phyloP scores from a whole-genome alignment of 2,329 filamentous ascomycete genomes.

The Neoscytalidium dimidiatum region DNA sequence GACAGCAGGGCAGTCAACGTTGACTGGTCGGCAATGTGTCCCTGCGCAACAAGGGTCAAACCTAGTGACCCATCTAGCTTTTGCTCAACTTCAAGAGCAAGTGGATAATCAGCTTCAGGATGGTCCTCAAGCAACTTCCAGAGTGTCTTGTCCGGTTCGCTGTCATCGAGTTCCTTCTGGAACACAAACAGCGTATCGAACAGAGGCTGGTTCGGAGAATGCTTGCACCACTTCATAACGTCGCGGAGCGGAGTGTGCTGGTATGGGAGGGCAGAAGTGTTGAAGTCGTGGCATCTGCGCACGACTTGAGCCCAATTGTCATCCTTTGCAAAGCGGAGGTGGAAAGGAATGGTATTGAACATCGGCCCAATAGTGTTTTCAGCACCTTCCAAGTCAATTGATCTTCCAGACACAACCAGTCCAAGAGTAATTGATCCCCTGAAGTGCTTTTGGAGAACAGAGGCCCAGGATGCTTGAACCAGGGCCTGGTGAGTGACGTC shows the following conservation, averaged over 20 bases:
- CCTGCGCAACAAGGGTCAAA: slow-evolving; percentile 63
- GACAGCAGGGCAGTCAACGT: slow-evolving; percentile 43
- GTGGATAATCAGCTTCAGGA: slow-evolving; percentile 65
- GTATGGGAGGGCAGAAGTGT: slow-evolving; percentile 66
- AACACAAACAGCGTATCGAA: slow-evolving; percentile 87
- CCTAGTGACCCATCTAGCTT: slow-evolving; percentile 50
- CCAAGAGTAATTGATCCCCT: slow-evolving; percentile 61
- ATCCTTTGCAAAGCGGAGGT: slow-evolving; percentile 46
- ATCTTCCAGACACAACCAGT: slow-evolving; percentile 76
- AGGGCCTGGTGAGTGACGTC: slow-evolving; percentile 79
- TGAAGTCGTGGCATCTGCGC: slow-evolving; percentile 68
- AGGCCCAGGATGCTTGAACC: slow-evolving; percentile 73
- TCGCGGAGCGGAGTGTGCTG: slow-evolving; percentile 79
- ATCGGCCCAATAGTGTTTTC: slow-evolving; percentile 76
- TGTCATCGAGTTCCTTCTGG: slow-evolving; percentile 54
- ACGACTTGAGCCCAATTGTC: slow-evolving; percentile 64
- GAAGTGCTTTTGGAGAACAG: slow-evolving; percentile 59
- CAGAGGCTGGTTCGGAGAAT: slow-evolving; percentile 49
- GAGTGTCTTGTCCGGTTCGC: slow-evolving; percentile 28
- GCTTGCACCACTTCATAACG: slow-evolving; percentile 76
- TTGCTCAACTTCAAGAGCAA: slow-evolving; percentile 74
- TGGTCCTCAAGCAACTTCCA: slow-evolving; percentile 56
- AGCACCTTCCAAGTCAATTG: slow-evolving; percentile 65
- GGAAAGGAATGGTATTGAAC: slow-evolving; percentile 86
- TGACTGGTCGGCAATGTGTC: slow-evolving; percentile 39